Evolutionary conservation across 2,329 filamentous ascomycete genomes (phyloP).

Genomic region (Trichoderma atrobrunneum): DNA sequence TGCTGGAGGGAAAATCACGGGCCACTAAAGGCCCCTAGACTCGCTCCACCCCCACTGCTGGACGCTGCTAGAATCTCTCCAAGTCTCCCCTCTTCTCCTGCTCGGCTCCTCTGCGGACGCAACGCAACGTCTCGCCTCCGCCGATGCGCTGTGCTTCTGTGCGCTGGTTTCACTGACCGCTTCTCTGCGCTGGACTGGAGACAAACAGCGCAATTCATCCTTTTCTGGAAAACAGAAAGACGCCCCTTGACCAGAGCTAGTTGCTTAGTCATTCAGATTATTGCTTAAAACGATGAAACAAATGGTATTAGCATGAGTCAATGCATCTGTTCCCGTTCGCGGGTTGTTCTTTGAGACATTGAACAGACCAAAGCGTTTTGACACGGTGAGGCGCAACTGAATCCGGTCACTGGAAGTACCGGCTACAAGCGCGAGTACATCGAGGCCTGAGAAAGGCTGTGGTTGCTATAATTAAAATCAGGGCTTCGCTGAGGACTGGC

Average conservation of each 20-base stretch:
- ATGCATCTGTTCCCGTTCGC: background rate
- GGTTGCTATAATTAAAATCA: slow-evolving; percentile 17
- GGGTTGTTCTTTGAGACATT: background rate
- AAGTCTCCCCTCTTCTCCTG: background rate
- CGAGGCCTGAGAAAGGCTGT: slow-evolving; percentile 1
- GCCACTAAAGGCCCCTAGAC: slow-evolving; percentile 13
- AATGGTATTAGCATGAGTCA: background rate
- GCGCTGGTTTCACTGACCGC: slow-evolving; percentile 13
- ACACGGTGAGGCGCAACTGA: slow-evolving; percentile 9
- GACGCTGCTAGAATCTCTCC: background rate
- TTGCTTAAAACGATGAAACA: background rate
- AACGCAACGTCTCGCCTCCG: slow-evolving; percentile 4
- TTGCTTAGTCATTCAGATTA: background rate
- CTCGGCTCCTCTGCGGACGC: slow-evolving; percentile 9
- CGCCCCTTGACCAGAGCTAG: background rate
- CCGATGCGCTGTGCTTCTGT: background rate
- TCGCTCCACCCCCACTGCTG: slow-evolving; percentile 14
- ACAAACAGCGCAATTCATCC: background rate
- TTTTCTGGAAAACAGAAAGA: background rate
- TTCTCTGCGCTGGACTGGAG: slow-evolving; percentile 8
- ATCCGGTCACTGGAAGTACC: slow-evolving; percentile 5
- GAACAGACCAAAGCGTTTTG: background rate
- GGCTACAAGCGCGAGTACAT: background rate
- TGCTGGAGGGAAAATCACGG: background rate
- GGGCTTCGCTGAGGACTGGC: slow-evolving; percentile 6